A percentile compares a stretch with the other conserved stretches of the same genome.
These are phyloP conservation scores for Heracleum sosnowskyi DNA, from an alignment of 129 eudicot genomes.

Conservation along the genomic window DNA sequence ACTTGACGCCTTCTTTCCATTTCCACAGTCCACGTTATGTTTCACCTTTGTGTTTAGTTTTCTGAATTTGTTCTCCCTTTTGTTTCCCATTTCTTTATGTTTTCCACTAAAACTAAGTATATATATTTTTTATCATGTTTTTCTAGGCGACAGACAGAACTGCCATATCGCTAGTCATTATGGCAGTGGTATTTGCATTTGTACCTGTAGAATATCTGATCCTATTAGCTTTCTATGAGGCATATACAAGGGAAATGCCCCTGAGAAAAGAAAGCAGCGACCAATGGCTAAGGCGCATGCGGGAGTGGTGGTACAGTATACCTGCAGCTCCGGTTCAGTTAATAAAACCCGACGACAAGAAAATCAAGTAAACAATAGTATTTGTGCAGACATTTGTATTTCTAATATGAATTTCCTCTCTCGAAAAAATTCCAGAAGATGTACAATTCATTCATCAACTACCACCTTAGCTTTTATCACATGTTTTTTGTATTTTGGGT, in stretches of 20 bases:
- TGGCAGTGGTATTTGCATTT: conserved; percentile 23
- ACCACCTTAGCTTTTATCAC: not conserved
- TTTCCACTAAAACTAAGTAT: not conserved
- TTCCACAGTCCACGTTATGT: not conserved
- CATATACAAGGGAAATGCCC: conserved; percentile 48
- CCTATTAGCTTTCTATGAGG: conserved; percentile 27
- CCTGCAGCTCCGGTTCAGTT: conserved; percentile 70
- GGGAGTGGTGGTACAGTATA: conserved; percentile 63
- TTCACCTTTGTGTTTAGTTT: not conserved
- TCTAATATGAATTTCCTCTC: not conserved
- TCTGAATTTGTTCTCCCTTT: not conserved
- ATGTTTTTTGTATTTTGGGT: not conserved
- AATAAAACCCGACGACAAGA: conserved; percentile 40
- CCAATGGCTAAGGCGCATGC: conserved; percentile 38
- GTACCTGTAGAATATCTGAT: conserved; percentile 29
- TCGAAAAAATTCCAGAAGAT: not conserved
- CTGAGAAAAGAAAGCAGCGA: conserved; percentile 39
- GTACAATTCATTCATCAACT: not conserved
- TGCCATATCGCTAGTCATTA: conserved; percentile 20
- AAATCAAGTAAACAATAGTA: conserved; percentile 24
- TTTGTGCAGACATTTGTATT: not conserved
- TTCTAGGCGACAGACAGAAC: conserved; percentile 41
- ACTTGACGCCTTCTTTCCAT: not conserved
- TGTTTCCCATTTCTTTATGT: not conserved
- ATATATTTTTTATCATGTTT: not conserved